Evolutionary conservation across 2,329 filamentous ascomycete genomes (phyloP).

Genomic region (Blumeriella jaapii): DNA sequence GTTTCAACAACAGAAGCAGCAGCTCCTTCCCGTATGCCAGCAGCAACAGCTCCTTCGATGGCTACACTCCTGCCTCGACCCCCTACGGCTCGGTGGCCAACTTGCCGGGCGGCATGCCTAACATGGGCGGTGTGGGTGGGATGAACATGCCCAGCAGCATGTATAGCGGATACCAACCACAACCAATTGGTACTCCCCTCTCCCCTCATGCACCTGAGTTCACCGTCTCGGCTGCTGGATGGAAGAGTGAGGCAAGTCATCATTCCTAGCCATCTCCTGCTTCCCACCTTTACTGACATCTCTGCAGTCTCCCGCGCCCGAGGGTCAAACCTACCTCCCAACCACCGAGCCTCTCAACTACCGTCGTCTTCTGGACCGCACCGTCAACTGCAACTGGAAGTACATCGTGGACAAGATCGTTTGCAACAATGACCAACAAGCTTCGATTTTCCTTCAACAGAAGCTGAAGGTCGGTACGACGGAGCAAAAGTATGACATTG

Average conservation of each 20-base stretch:
- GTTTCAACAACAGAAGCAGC: conserved; percentile 23
- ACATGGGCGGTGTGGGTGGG: conserved; percentile 15
- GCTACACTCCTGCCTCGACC: conserved; percentile 22
- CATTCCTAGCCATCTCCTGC: conserved; percentile 6
- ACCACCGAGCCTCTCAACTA: conserved; percentile 93
- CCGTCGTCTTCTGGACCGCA: conserved; percentile 85
- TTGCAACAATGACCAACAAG: conserved; percentile 97
- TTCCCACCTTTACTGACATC: conserved; percentile 22
- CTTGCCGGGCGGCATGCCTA: conserved; percentile 16
- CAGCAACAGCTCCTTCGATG: conserved; percentile 27
- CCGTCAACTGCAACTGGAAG: conserved; percentile 97
- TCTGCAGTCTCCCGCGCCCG: conserved; percentile 35
- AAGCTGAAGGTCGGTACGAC: conserved; percentile 94
- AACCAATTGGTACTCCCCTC: conserved; percentile 51
- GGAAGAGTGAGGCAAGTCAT: conserved; percentile 26
- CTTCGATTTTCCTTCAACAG: conserved; percentile 96
- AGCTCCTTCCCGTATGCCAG: conserved; percentile 25
- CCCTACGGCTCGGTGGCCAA: conserved; percentile 23
- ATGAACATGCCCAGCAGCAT: conserved; percentile 27
- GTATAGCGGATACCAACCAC: conserved; percentile 34
- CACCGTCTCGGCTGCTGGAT: conserved; percentile 37
- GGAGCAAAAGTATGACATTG: conserved; percentile 95
- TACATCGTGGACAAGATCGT: conserved; percentile 99
- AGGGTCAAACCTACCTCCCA: conserved; percentile 68
- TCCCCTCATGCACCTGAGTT: conserved; percentile 69